Evolutionary conservation across 192 early-diverging fungal species (phyloP).

Genomic region (Geranomyces michiganensis): DNA sequence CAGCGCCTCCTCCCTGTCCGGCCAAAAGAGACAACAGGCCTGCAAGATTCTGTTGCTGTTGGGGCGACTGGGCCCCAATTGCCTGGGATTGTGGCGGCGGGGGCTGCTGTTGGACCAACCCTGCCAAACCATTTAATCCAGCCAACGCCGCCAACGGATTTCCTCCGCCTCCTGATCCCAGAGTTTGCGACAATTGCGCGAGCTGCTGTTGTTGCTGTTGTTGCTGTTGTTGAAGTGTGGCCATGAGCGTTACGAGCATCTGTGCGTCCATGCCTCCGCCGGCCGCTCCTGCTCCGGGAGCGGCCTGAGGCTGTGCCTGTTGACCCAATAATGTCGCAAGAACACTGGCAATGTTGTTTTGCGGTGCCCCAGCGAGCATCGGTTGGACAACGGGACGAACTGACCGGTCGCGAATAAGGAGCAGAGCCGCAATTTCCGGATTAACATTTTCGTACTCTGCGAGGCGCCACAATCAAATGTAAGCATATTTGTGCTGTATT

Average conservation of each 20-base stretch:
- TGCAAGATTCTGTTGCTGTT: slow-evolving; percentile 32
- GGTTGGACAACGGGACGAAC: slow-evolving; percentile 25
- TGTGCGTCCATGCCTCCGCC: slow-evolving; percentile 12
- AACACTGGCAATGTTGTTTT: slow-evolving; percentile 16
- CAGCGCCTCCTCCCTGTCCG: slow-evolving; percentile 22
- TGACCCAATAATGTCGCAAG: slow-evolving; percentile 15
- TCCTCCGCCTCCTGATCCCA: slow-evolving; percentile 22
- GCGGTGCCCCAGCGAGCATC: neutral
- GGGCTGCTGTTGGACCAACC: slow-evolving; percentile 28
- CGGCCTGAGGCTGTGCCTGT: slow-evolving; percentile 11
- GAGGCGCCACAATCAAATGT: neutral
- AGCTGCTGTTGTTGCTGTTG: slow-evolving; percentile 38
- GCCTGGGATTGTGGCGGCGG: slow-evolving; percentile 27
- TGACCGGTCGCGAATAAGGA: slow-evolving; percentile 41
- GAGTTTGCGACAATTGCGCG: slow-evolving; percentile 22
- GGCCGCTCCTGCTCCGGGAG: slow-evolving; percentile 4
- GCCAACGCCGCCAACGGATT: too few species aligned
- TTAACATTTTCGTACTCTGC: slow-evolving; percentile 50
- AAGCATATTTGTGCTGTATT: neutral
- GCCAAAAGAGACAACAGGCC: slow-evolving; percentile 17
- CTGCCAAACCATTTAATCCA: slow-evolving; percentile 14
- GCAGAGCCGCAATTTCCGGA: slow-evolving; percentile 37
- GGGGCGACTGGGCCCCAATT: slow-evolving; percentile 12
- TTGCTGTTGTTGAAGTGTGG: slow-evolving; percentile 25
- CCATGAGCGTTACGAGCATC: slow-evolving; percentile 21